phyloP scores from a whole-genome alignment of 169 alveolate species.

The Eimeria brunetti region DNA sequence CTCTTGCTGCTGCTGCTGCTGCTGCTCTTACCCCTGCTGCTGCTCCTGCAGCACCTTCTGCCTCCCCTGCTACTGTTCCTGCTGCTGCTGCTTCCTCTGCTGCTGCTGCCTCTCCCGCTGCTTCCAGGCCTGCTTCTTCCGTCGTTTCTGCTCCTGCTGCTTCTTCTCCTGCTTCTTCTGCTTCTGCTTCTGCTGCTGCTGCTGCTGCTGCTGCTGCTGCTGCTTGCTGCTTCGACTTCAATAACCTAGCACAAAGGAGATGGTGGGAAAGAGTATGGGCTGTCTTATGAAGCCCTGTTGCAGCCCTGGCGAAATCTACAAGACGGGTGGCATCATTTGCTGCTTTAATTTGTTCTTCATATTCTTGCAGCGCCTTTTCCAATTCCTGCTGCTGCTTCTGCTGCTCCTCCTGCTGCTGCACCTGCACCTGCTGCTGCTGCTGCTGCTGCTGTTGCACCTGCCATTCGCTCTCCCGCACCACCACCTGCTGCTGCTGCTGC shows the following conservation, averaged over 20 bases:
- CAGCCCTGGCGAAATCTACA: too few relatives aligned
- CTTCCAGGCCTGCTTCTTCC: neutral
- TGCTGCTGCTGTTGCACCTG: neutral
- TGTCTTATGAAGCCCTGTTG: too few relatives aligned
- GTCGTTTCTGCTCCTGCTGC: neutral
- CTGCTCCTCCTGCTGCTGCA: too few relatives aligned
- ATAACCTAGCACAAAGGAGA: too few relatives aligned
- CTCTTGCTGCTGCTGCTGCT: constrained; percentile 19
- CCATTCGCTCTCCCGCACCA: neutral
- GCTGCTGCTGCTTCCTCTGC: neutral
- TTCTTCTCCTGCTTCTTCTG: neutral
- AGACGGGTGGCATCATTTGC: neutral
- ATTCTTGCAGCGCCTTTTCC: neutral
- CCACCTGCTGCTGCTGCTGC: neutral
- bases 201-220: too few relatives aligned
- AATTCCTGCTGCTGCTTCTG: neutral
- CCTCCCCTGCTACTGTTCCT: neutral
- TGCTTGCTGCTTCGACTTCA: too few relatives aligned
- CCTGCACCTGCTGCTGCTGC: neutral
- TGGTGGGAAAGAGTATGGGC: too few relatives aligned
- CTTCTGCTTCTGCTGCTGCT: neutral
- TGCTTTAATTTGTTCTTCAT: neutral
- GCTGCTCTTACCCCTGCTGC: constrained; percentile 3
- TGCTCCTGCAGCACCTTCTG: neutral
- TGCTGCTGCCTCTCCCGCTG: constrained; percentile 17